Percentiles rank a stretch among this genome's conserved stretches.
phyloP scores from a whole-genome alignment of 352 stramenopile genomes.

The Globisporangium viniferum region DNA sequence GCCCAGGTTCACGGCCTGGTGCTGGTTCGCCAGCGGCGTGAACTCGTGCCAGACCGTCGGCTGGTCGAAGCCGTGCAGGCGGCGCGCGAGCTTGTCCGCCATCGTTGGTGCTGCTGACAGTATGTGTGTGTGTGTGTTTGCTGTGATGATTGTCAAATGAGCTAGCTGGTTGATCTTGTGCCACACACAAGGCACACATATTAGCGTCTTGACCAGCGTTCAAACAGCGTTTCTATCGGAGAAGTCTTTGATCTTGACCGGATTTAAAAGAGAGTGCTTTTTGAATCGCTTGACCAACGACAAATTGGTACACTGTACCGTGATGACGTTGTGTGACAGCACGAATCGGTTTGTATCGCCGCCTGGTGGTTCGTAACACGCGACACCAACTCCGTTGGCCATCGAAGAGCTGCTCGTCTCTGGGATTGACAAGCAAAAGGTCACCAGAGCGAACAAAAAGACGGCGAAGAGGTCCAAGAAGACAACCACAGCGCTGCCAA shows the following conservation, averaged over 20 bases:
- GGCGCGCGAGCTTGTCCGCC: constrained; percentile 55
- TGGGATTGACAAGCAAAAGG: constrained; percentile 14
- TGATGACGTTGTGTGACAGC: neutral
- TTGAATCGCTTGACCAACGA: neutral
- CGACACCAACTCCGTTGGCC: constrained; percentile 7
- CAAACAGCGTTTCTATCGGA: too few relatives aligned
- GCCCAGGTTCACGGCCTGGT: constrained; percentile 90
- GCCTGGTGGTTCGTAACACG: constrained; percentile 5
- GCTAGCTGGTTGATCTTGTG: neutral
- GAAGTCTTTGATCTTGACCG: too few relatives aligned
- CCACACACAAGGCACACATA: too few relatives aligned
- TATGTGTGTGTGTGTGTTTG: neutral
- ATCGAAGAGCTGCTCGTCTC: constrained; percentile 1
- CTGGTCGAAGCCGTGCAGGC: constrained; percentile 70
- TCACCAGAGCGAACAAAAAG: constrained; percentile 4
- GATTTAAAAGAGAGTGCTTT: too few relatives aligned
- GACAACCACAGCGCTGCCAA: constrained; percentile 12
- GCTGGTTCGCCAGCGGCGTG: constrained; percentile 83
- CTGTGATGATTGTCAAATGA: neutral
- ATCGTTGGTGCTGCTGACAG: constrained; percentile 23
- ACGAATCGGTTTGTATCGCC: neutral
- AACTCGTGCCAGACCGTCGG: constrained; percentile 87
- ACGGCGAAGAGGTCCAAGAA: neutral
- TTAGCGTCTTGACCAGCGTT: too few relatives aligned
- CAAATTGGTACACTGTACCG: constrained; percentile 6